A percentile compares a stretch with the other conserved stretches of the same genome.
Evolutionary conservation across 1,284 basidiomycete species (phyloP).

Genomic region (Microbotryomycetes sp.): DNA sequence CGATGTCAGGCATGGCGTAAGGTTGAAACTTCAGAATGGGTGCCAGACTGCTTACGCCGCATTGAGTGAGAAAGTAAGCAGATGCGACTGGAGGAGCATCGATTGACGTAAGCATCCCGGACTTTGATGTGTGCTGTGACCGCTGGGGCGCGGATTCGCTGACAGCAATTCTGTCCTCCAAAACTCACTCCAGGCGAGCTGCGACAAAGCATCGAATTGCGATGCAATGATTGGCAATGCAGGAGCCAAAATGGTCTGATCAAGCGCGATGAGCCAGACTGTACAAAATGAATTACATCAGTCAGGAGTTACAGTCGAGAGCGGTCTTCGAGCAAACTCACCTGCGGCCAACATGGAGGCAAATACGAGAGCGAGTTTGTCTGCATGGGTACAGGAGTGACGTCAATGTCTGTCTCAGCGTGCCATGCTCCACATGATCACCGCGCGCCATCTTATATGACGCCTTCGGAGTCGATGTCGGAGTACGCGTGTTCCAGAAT

Average conservation of each 20-base stretch:
- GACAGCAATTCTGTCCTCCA: too few relatives aligned
- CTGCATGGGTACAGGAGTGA: neutral
- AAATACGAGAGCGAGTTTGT: conserved; percentile 30
- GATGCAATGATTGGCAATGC: conserved; percentile 45
- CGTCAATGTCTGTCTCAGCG: neutral
- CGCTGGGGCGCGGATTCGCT: too few relatives aligned
- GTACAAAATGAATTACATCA: neutral
- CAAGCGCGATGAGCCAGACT: conserved; percentile 42
- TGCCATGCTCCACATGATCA: neutral
- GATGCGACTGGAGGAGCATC: conserved; percentile 45
- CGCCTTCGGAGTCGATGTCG: too few relatives aligned
- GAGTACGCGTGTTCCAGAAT: neutral
- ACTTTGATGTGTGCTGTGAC: conserved; percentile 27
- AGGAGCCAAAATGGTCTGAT: conserved; percentile 47
- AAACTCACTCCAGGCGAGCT: conserved; percentile 46
- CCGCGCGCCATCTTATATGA: neutral
- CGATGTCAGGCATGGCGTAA: conserved; percentile 41
- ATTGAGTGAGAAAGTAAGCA: conserved; percentile 46
- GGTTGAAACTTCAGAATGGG: conserved; percentile 24
- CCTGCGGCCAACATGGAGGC: conserved; percentile 25
- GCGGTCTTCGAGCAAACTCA: conserved; percentile 6
- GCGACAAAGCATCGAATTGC: conserved; percentile 47
- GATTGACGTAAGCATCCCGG: conserved; percentile 5
- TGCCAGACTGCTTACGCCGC: conserved; percentile 24
- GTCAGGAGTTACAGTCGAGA: neutral